Evolutionary conservation across 192 early-diverging fungal species (phyloP), one percentile per base, ranked within the genome.

Genomic region (Umbelopsis sp.): DNA sequence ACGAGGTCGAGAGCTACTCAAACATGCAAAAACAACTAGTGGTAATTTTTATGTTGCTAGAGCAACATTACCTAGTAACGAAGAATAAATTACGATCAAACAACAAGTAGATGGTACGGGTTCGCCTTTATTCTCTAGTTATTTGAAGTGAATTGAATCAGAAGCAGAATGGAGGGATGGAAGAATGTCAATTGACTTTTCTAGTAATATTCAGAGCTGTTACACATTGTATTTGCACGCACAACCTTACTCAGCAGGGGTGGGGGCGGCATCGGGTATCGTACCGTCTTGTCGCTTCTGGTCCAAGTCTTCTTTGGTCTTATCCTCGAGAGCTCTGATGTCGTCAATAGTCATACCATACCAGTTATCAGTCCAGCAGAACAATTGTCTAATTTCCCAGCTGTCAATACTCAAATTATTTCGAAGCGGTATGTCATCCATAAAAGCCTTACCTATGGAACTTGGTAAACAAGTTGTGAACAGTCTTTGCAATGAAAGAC

Each of bases 331-430:
- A 37, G 78, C 78, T 64, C 92, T 78, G 46, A 93, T 83, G 61
- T 90, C 84, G 33, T 92, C 84, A 70, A 93, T 90, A 3, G 87
- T 84, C 82, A 93, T 84, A n/a, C 91, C 91, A 69, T 80, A 82
- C 92, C 92, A 93, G 48, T 81, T 78, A 58, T 93, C 92, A 74
- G 89, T 92, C 66, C 86, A 87, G 66, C 89, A 93, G 67, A 92
- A 93, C 50, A 93, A 73, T 81, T 93, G 90, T 53, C 76, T 77
- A 61, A 22, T n/a, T 46, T 69, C 48, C 48, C 21, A 51, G 7
- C 0, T 11, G 68, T 55, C n/a, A 50, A 21, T 50, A 13, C 30
- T 13, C 18, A 18, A 7, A 27, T 37, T 44, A 22, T 49, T 37
- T 50, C 21, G 7, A 49, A 13, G 25, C 16, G 23, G 58, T 65